Evolutionary conservation across 129 eudicot genomes (phyloP).

Genomic region (Pittosporum tobira): DNA sequence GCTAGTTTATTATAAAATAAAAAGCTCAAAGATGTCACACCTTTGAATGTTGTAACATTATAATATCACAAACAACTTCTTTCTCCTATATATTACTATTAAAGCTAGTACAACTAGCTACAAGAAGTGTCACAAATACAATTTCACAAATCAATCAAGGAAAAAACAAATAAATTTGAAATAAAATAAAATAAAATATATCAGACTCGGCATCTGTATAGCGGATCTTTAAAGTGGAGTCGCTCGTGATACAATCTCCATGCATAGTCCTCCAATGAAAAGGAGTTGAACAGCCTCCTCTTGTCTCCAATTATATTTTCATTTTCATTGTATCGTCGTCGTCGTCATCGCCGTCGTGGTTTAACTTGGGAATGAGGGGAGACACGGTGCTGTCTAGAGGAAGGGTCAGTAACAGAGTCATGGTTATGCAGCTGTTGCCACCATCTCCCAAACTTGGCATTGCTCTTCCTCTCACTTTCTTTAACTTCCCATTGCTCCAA

Average conservation of each 20-base stretch:
- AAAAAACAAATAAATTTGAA: not conserved
- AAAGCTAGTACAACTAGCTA: not conserved
- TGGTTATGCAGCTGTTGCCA: slow-evolving; percentile 14
- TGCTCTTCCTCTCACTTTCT: slow-evolving; percentile 78
- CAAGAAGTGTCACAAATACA: too few species aligned
- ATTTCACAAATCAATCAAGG: too few species aligned
- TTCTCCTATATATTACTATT: too few species aligned
- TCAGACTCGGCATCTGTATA: slow-evolving; percentile 39
- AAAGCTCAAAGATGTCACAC: too few species aligned
- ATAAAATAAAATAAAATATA: not conserved
- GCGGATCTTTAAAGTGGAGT: slow-evolving; percentile 54
- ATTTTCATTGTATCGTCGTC: not conserved
- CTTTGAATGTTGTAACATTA: not conserved
- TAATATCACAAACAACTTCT: too few species aligned
- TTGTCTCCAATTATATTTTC: slow-evolving; percentile 10
- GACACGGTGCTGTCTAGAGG: slow-evolving; percentile 59
- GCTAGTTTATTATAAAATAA: too few species aligned
- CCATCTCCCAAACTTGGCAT: slow-evolving; percentile 15
- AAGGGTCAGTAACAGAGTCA: slow-evolving; percentile 64
- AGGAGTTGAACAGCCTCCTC: slow-evolving; percentile 26
- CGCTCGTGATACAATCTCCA: slow-evolving; percentile 84
- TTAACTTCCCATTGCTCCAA: slow-evolving; percentile 81
- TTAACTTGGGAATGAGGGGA: slow-evolving; percentile 27
- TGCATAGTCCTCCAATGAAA: slow-evolving; percentile 79
- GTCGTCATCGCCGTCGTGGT: not conserved